Conservation (phyloP, 2,329 filamentous ascomycete species). For the Hirsutella thompsonii region DNA sequence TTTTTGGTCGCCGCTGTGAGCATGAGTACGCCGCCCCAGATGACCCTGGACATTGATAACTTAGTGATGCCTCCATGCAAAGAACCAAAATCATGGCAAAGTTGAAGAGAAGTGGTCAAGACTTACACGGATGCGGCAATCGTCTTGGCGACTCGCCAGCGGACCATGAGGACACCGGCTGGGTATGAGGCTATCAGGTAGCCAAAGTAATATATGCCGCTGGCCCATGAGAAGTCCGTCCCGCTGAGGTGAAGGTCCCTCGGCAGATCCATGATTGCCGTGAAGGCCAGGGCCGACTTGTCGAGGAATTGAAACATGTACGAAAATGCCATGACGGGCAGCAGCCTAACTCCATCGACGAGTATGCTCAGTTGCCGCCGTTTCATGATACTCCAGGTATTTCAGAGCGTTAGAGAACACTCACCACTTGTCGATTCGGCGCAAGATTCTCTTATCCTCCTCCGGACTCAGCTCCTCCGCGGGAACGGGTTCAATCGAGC, state of each 20-base stretch:
- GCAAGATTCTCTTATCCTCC: constrained; percentile 38
- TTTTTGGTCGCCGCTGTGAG: constrained; percentile 25
- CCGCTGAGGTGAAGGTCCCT: constrained; percentile 31
- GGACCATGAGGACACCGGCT: constrained; percentile 11
- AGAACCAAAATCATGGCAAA: too few relatives aligned
- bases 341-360: constrained; percentile 22
- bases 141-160: constrained; percentile 14
- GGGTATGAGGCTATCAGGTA: constrained; percentile 24
- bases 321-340: constrained; percentile 36
- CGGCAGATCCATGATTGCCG: constrained; percentile 34
- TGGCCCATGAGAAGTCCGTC: constrained; percentile 37
- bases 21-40: constrained; percentile 29
- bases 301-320: constrained; percentile 51
- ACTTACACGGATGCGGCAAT: constrained; percentile 10
- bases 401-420: too few relatives aligned
- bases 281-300: constrained; percentile 42
- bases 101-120: neutral
- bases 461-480: constrained; percentile 8
- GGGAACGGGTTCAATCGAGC: neutral
- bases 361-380: too few relatives aligned
- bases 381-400: neutral
- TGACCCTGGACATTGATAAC: constrained; percentile 3
- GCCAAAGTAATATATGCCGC: constrained; percentile 37
- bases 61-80: too few relatives aligned
- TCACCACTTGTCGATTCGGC: constrained; percentile 44